Evolutionary conservation across 371 early-diverging fungal genomes (phyloP), one percentile per base, ranked within the genome.

Genomic region (Umbelopsis sp.): DNA sequence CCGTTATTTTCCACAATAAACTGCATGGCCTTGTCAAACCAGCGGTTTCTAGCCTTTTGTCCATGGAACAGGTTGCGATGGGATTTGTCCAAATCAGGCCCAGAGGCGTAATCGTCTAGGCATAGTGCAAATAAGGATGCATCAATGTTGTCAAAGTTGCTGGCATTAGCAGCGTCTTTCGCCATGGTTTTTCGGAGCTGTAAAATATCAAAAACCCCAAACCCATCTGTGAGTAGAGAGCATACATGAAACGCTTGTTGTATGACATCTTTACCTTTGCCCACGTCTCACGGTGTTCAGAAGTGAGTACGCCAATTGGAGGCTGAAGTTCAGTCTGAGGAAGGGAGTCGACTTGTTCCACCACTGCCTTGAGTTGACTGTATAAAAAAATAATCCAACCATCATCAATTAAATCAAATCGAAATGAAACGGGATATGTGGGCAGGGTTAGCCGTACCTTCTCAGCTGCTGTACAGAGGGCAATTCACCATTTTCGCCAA

Each of bases 1-100:
- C 97, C 98, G 68, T 89, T 92, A 72, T 80, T 89, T 62, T 93
- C 83, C 25, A 97, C 91, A 70, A 96, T 90, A 63, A 97, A 77
- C 74, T 93, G 92, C 63, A 98, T 77, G 18, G 94, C 80, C 83
- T 97, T 98, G 83, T 98, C 98, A 80, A 95, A 97, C 97, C 97
- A 98, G 32, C 98, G 87, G 81, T 98, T 98, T 37, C 74, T 77
- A 1, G 87, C 97, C 50, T 91, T 83, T 48, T 77, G 70, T 20
- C 88, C 89, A 77, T 95, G 94, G 84, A 93, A 93, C 48, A 93
- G 76, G 71, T 94, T 92, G 35, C 81, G 90, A 68, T 91, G 91
- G 1, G 92, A 80, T 4, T 78, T 68, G 69, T 94, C 92, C 46
- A 83, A 67, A 65, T 92, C 86, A 14, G 70, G 65, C 45, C 83